A percentile compares a stretch with the other conserved stretches of the same genome.
Evolutionary conservation across 1,284 basidiomycete genomes (phyloP).

Genomic region (Xerocomus nothofagi): DNA sequence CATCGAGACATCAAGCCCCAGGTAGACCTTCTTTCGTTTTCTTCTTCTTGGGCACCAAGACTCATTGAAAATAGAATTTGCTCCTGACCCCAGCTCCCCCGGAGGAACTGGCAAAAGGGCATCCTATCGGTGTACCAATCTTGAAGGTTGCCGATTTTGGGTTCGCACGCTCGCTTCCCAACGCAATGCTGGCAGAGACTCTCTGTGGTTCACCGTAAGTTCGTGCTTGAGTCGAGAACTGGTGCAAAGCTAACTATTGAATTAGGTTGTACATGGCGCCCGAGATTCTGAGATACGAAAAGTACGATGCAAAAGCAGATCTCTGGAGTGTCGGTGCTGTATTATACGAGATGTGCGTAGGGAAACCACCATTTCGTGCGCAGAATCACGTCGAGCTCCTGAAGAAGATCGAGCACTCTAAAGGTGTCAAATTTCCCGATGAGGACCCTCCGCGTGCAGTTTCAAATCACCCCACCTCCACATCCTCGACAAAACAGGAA

Average conservation of each 20-base stretch:
- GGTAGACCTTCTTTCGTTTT: constrained; percentile 40
- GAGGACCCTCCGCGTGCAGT: constrained; percentile 57
- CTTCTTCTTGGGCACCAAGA: background rate
- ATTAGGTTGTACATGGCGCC: constrained; percentile 95
- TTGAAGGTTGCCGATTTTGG: constrained; percentile 98
- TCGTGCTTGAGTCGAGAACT: background rate
- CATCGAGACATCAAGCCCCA: constrained; percentile 98
- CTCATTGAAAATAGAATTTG: constrained; percentile 65
- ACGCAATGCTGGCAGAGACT: constrained; percentile 94
- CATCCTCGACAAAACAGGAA: constrained; percentile 30
- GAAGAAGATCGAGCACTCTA: constrained; percentile 86
- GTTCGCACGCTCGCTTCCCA: constrained; percentile 91
- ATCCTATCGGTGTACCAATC: constrained; percentile 90
- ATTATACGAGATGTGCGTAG: constrained; percentile 93
- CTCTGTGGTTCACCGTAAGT: constrained; percentile 94
- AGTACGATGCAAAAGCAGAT: constrained; percentile 97
- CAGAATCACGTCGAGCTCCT: constrained; percentile 95
- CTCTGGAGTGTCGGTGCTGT: constrained; percentile 99
- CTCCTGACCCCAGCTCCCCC: constrained; percentile 83
- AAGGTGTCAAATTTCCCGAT: constrained; percentile 91
- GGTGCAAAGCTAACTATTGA: constrained; percentile 9
- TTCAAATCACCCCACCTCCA: constrained; percentile 17
- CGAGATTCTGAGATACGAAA: constrained; percentile 96
- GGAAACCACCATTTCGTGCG: constrained; percentile 92
- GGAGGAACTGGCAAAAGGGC: constrained; percentile 79